Evolutionary conservation across 179 eudicot genomes (phyloP).

Genomic region (Sideroxylon spinosum): DNA sequence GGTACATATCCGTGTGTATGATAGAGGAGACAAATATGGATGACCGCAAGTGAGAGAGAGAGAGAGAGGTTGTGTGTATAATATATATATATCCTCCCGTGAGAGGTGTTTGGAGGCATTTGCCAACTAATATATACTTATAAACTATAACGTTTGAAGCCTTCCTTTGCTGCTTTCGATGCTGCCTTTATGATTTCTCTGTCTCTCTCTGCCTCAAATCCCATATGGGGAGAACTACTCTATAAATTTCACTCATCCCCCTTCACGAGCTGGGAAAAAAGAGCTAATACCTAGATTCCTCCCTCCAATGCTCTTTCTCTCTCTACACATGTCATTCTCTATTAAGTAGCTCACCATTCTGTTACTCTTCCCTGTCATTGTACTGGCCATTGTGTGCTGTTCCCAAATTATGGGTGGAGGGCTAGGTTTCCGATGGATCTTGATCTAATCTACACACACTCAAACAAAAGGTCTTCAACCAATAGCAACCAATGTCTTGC

Average conservation of each 20-base stretch:
- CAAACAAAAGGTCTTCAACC: too few relatives aligned
- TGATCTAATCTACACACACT: neutral
- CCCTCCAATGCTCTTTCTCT: slow-evolving; percentile 1
- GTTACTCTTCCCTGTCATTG: neutral
- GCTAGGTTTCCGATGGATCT: neutral
- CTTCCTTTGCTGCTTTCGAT: slow-evolving; percentile 17
- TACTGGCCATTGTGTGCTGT: too few relatives aligned
- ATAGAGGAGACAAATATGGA: neutral
- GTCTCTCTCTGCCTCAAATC: neutral
- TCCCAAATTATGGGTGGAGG: slow-evolving; percentile 15
- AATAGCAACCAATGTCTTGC: too few relatives aligned
- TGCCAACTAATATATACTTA: slow-evolving; percentile 25
- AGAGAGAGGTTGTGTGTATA: neutral
- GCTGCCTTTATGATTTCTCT: slow-evolving; percentile 2
- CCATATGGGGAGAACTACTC: neutral
- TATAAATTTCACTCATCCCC: neutral
- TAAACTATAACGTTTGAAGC: neutral
- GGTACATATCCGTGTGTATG: neutral
- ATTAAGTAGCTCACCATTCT: neutral
- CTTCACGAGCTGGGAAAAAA: neutral
- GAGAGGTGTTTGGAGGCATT: slow-evolving; percentile 34
- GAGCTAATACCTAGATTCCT: slow-evolving; percentile 12
- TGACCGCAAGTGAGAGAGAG: neutral
- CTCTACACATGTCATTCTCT: slow-evolving; percentile 13
- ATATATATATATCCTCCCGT: slow-evolving; percentile 21